Evolutionary conservation across 2,329 filamentous ascomycete species (phyloP).

Genomic region (Epichloe glyceriae): DNA sequence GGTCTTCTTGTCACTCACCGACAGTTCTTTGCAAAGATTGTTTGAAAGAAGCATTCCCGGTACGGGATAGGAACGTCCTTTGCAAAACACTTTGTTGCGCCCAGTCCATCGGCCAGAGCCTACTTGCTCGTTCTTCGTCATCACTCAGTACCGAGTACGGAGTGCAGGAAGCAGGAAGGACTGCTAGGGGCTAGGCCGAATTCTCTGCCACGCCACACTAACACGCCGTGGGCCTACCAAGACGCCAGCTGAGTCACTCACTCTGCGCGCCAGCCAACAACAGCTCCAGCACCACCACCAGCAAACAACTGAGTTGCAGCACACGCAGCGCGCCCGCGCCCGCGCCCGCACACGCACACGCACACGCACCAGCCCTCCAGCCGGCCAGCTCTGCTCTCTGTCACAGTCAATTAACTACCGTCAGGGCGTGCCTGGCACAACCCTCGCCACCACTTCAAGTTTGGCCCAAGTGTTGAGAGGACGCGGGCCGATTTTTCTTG

Average conservation of each 20-base stretch:
- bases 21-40: background rate
- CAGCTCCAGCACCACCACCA: background rate
- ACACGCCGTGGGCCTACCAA: constrained; percentile 1
- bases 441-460: too few species aligned
- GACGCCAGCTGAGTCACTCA: constrained; percentile 2
- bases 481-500: too few species aligned
- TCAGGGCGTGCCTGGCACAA: too few species aligned
- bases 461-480: too few species aligned
- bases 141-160: background rate
- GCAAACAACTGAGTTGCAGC: background rate
- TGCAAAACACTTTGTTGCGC: background rate
- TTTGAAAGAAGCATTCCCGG: background rate
- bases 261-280: background rate
- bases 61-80: background rate
- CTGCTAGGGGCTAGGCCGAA: background rate
- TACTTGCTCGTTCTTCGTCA: constrained; percentile 1
- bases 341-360: background rate
- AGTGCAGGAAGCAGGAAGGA: background rate
- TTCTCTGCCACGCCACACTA: background rate
- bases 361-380: background rate
- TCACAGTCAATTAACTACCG: background rate
- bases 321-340: background rate
- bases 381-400: background rate
- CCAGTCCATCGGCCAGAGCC: background rate
- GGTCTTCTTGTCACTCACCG: background rate